A percentile compares a stretch with the other conserved stretches of the same genome.
These are phyloP conservation scores for Geotrichum ghanense DNA, from an alignment of 805 yeast species.

Conservation along the genomic window DNA sequence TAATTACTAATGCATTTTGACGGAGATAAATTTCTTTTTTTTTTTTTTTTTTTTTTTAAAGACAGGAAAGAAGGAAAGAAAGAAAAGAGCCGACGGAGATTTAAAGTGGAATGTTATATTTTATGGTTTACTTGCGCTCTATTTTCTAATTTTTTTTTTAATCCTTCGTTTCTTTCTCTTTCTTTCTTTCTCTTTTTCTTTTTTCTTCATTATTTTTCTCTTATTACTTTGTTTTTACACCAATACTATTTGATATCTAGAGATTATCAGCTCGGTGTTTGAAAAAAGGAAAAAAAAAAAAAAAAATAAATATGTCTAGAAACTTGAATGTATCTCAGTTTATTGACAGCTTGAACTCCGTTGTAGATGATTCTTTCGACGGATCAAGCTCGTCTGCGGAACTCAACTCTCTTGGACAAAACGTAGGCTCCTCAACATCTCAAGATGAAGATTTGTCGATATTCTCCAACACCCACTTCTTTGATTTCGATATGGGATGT, in stretches of 20 bases:
- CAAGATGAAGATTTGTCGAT: conserved; percentile 24
- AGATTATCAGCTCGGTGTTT: background rate
- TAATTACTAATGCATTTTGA: no score
- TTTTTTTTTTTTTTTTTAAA: no score
- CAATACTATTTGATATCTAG: background rate
- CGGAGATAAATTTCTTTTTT: no score
- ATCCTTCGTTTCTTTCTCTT: background rate
- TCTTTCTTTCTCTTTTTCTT: background rate
- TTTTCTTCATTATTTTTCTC: background rate
- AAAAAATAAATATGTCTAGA: conserved; percentile 4
- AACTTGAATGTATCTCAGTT: conserved; percentile 23
- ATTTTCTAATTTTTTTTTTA: background rate
- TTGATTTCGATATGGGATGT: conserved; percentile 29
- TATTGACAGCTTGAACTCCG: conserved; percentile 23
- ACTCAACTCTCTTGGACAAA: background rate
- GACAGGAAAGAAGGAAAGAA: no score
- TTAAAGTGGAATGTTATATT: no score
- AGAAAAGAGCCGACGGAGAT: no score
- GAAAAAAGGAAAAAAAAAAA: no score
- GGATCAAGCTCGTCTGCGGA: conserved; percentile 1
- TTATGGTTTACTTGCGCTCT: no score
- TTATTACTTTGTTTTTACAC: background rate
- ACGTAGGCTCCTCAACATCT: background rate
- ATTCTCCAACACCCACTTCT: conserved; percentile 28
- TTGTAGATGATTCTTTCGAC: conserved; percentile 19